Conservation (phyloP, 371 early-diverging fungal species). For the Phascolomyces articulosus region DNA sequence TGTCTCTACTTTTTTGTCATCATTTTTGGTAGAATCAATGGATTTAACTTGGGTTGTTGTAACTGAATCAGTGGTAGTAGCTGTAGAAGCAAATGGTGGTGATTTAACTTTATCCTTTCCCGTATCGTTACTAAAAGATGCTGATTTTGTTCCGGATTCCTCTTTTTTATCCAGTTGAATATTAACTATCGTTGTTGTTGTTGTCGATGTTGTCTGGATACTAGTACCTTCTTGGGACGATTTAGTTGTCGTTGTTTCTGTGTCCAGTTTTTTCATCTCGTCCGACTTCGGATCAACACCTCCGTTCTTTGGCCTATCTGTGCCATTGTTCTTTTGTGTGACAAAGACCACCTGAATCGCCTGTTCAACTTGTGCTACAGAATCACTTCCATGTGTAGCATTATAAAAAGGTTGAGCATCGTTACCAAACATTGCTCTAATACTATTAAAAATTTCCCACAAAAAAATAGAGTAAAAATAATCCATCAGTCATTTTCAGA, state of each 20-base stretch:
- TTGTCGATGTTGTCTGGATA: background rate
- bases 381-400: constrained; percentile 77
- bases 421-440: constrained; percentile 67
- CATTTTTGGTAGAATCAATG: background rate
- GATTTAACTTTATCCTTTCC: background rate
- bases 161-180: background rate
- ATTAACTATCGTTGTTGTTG: background rate
- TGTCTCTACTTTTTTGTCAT: background rate
- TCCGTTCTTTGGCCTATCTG: background rate
- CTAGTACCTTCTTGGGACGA: background rate
- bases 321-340: constrained; percentile 7
- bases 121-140: background rate
- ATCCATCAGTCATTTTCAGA: too few species aligned
- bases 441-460: constrained; percentile 31
- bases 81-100: background rate
- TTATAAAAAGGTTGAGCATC: constrained; percentile 56
- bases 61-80: too few species aligned
- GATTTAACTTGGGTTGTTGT: background rate
- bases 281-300: background rate
- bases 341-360: constrained; percentile 70
- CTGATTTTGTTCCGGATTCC: background rate
- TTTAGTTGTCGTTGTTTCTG: too few species aligned
- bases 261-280: background rate
- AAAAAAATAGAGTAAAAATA: too few species aligned
- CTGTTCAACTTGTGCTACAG: constrained; percentile 63